Conservation (phyloP, 2,329 filamentous ascomycete species). For the Cladosporium austrohemisphaericum region DNA sequence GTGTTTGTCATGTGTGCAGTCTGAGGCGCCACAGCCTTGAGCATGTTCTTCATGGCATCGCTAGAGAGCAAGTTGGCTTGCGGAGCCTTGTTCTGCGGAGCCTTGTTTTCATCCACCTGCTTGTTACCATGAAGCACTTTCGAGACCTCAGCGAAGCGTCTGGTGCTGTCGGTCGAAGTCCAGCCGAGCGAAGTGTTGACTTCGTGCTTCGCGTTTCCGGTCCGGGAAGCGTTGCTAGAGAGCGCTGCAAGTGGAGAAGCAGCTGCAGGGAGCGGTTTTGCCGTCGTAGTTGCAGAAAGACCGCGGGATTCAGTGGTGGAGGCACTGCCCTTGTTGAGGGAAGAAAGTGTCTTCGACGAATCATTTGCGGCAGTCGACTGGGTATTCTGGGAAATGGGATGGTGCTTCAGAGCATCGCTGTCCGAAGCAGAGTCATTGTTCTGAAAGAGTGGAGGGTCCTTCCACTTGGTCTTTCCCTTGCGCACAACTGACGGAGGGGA, state of each 20-base stretch:
- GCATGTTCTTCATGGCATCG: not conserved
- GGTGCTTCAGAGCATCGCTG: not conserved
- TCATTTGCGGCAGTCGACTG: too few species aligned
- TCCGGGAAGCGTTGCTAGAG: too few species aligned
- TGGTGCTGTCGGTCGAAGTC: not conserved
- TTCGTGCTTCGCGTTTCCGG: too few species aligned
- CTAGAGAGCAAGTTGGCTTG: not conserved
- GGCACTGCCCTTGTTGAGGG: too few species aligned
- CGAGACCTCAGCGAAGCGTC: not conserved
- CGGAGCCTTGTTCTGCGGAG: not conserved
- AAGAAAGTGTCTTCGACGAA: too few species aligned
- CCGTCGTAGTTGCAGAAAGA: too few species aligned
- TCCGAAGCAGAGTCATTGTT: not conserved
- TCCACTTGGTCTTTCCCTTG: constrained; percentile 4
- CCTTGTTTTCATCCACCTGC: not conserved
- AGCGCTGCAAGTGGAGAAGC: too few species aligned
- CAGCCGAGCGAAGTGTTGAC: not conserved
- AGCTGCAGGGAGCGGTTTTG: too few species aligned
- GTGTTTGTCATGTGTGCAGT: too few species aligned
- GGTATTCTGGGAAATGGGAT: too few species aligned
- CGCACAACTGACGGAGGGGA: too few species aligned
- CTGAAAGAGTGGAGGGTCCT: constrained; percentile 9
- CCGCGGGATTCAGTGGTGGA: too few species aligned
- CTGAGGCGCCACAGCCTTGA: not conserved
- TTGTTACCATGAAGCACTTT: not conserved